These are phyloP conservation scores for Fraxinus paxiana DNA, from an alignment of 305 asterid genomes.

Conservation along the genomic window DNA sequence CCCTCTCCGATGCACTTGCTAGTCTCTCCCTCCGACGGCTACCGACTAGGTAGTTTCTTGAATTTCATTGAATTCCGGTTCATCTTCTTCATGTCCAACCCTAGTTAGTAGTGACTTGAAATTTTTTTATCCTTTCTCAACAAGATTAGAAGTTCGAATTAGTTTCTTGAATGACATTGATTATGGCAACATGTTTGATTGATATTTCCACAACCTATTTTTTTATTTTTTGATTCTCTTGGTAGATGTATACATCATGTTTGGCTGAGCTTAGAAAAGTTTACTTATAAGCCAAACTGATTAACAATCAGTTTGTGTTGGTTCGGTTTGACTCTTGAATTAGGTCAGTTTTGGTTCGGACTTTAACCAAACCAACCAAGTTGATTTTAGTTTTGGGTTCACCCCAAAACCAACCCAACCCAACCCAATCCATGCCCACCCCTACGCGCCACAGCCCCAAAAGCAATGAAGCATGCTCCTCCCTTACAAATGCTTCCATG, in stretches of 20 bases:
- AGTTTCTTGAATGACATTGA: not conserved
- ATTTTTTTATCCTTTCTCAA: not conserved
- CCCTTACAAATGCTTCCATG: not conserved
- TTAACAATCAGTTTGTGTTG: not conserved
- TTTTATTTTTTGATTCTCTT: not conserved
- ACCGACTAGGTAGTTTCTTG: not conserved
- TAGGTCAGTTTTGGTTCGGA: not conserved
- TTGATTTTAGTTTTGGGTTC: not conserved
- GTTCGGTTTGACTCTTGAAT: not conserved
- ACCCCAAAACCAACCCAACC: not conserved
- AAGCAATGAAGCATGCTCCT: not conserved
- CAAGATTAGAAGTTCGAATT: not conserved
- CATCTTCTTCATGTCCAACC: not conserved
- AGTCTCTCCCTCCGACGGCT: not conserved
- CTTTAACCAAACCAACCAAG: not conserved
- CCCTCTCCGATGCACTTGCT: not conserved
- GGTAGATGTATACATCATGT: not conserved
- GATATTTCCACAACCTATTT: not conserved
- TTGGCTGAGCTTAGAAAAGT: not conserved
- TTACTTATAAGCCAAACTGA: not conserved
- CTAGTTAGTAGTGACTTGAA: not conserved
- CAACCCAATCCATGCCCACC: not conserved
- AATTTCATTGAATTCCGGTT: not conserved
- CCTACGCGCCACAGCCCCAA: not conserved
- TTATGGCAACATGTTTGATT: not conserved